Conservation (phyloP, 176 grass and related monocot genomes). For the Rhynchospora pubera region DNA sequence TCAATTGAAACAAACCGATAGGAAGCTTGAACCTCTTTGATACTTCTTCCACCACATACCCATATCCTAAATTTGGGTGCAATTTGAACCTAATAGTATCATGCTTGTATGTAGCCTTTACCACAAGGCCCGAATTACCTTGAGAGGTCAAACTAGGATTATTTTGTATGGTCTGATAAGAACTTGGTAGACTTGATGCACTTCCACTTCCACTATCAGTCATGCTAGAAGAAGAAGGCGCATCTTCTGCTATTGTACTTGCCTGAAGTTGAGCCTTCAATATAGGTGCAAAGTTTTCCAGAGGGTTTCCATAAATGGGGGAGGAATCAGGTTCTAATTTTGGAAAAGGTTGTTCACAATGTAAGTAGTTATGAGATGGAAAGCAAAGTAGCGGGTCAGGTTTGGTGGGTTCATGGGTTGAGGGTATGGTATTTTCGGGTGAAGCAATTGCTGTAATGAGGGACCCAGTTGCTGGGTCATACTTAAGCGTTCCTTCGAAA, state of each 20-base stretch:
- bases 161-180: constrained; percentile 2
- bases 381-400: neutral
- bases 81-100: constrained; percentile 42
- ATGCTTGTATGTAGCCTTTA: constrained; percentile 49
- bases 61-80: constrained; percentile 25
- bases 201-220: constrained; percentile 34
- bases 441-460: constrained; percentile 29
- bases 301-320: neutral
- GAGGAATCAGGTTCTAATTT: constrained; percentile 8
- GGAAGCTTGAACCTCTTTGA: constrained; percentile 40
- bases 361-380: constrained; percentile 7
- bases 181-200: constrained; percentile 27
- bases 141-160: neutral
- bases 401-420: neutral
- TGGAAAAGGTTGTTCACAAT: neutral
- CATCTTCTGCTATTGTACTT: neutral
- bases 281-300: neutral
- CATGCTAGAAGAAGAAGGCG: constrained; percentile 26
- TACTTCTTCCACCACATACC: constrained; percentile 32
- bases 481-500: constrained; percentile 38
- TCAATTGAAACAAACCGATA: constrained; percentile 37
- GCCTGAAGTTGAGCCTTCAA: neutral
- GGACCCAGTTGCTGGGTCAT: constrained; percentile 48
- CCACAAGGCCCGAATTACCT: neutral
- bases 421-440: neutral